Evolutionary conservation across 169 alveolate species (phyloP), one percentile per base, ranked within the genome.

Genomic region (Babesia microti): DNA sequence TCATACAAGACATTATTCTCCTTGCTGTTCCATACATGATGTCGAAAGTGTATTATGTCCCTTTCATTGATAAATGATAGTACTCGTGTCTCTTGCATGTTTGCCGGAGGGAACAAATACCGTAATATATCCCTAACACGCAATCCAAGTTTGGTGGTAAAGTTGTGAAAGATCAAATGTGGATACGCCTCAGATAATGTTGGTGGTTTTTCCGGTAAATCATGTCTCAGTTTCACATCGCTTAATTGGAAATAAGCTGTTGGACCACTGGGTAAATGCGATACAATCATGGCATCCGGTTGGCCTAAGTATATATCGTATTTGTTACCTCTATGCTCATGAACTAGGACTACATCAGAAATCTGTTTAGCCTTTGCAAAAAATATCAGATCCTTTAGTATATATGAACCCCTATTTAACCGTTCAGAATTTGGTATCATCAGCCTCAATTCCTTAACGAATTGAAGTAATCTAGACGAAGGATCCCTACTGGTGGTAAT

Each of bases 201-300:
- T 23, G 92, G 93, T 6, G 93, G 91, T 57, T 89, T 87, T 32
- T 89, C 97, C 3, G 91, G 85, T 39, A 96, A 83, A 63, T 96
- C 99, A 66, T 94, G 99, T 34, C 99, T 83, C 54, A 94, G 79
- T 9, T 88, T 95, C 15, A 92, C 97, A 55, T 93, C 92, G 21
- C 82, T 69, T 11, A 96, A 60, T 18, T 95, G 96, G 68, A 95
- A 94, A 71, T 93, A 92, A 1, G 97, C 94, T 1, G 99, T 94
- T 0, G 99, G 99, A 0, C 99, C 99, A 52, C 86, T 89, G 2
- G 99, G 99, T 59, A 96, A 63, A 67, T 96, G 99, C 47, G 94
- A 89, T 14, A 96, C 84, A 34, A 96, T 93, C 86, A 96, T 66
- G 41, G 98, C 97, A 61, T 94, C 97, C 0, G 99, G 99, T 55